Base-by-base conservation (phyloP, 495 filamentous ascomycete genomes). In the Daldinia grandis region DNA sequence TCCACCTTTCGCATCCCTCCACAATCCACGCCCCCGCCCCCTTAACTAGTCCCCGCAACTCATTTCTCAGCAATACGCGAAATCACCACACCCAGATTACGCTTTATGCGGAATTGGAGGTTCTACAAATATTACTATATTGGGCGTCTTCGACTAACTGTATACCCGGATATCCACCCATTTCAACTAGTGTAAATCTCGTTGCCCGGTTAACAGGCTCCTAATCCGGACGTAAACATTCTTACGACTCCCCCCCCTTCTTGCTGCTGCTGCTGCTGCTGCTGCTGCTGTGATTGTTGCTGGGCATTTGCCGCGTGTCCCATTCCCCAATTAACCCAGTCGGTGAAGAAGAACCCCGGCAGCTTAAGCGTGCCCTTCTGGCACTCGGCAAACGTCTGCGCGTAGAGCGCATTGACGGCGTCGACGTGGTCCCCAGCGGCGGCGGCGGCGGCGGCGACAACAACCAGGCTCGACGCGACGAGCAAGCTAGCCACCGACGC, bases 301-400 rank as follows among this genome's bases (percentile, higher is more conserved):
- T 57, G 50, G 10, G 49, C 62, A 59, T 70, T 77, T 1, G 68
- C 71, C 6, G 80, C 84, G 74, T 84, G 81, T 47, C 81, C 83
- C 80, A 86, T 85, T 65, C 85, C 85, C 85, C 85, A 87, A 66
- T 87, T 85, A n/a, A 83, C 64, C 83, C 84, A 87, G 42, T 87
- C 85, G 19, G 75, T 68, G 57, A 87, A 87, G 63, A 87, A 85
- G 8, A 76, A 71, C 6, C 76, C 74, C 68, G 83, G 84, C 24
- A 87, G 79, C 78, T 82, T 85, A 51, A 78, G 71, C 73, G 80
- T 76, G 17, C 81, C 80, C 63, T 77, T 68, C 50, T 79, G 78
- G 78, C 82, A 84, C 38, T 72, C 74, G n/a, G 80, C 64, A 75
- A 82, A 80, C 4, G 81, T 81, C 63, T 79, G 74, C 42, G 76